These are phyloP conservation scores for Apium graveolens DNA, from an alignment of 129 eudicot genomes.

Conservation along the genomic window DNA sequence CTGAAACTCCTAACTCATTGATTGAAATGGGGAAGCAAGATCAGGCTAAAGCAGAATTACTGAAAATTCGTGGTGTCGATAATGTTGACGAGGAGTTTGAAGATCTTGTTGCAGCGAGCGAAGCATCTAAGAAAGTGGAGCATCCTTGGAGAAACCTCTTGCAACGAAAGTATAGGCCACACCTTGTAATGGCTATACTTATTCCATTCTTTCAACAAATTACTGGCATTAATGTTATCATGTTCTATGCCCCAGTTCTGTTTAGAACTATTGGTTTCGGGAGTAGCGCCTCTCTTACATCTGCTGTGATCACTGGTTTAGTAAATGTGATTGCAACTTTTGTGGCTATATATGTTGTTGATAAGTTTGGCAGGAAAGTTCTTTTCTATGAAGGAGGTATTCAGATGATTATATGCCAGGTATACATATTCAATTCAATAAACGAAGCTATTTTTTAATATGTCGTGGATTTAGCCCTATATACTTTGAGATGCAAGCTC, in stretches of 20 bases:
- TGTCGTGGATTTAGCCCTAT: too few species aligned
- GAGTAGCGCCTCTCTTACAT: too few species aligned
- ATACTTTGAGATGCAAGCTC: too few species aligned
- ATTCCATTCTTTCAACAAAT: constrained; percentile 55
- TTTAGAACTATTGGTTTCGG: constrained; percentile 40
- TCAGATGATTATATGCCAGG: too few species aligned
- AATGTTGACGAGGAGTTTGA: constrained; percentile 42
- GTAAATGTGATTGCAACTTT: too few species aligned
- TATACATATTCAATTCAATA: too few species aligned
- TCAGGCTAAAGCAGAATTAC: constrained; percentile 27
- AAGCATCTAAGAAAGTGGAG: constrained; percentile 26
- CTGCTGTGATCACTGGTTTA: too few species aligned
- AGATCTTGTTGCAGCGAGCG: constrained; percentile 38
- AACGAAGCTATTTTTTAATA: too few species aligned
- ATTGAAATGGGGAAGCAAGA: constrained; percentile 21
- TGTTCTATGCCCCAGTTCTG: constrained; percentile 56
- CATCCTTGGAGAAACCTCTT: constrained; percentile 41
- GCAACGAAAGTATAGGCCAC: constrained; percentile 44
- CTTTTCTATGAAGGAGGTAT: too few species aligned
- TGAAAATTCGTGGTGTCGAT: constrained; percentile 28
- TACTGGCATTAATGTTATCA: constrained; percentile 57
- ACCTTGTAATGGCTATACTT: constrained; percentile 25
- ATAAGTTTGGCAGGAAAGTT: too few species aligned
- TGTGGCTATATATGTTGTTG: too few species aligned
- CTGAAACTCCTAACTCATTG: too few species aligned